phyloP scores from a whole-genome alignment of 177 flowering plant species.

The Vitis hybrid region DNA sequence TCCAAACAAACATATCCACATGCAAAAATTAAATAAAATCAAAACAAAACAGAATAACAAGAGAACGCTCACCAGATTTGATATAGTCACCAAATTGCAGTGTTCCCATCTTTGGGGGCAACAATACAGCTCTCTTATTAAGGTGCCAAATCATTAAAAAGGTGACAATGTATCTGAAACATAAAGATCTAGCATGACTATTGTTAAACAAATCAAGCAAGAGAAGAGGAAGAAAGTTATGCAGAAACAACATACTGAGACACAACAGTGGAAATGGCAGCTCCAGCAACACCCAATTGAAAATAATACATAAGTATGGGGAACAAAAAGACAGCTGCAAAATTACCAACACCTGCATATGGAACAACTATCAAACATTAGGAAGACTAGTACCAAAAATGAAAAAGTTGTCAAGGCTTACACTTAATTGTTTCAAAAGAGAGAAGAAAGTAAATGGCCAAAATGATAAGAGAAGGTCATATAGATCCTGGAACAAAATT shows the following conservation, averaged over 20 bases:
- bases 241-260: constrained; percentile 72
- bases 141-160: constrained; percentile 70
- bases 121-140: constrained; percentile 61
- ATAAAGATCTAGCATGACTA: constrained; percentile 7
- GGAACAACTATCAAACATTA: constrained; percentile 10
- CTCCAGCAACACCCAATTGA: constrained; percentile 78
- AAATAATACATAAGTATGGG: constrained; percentile 66
- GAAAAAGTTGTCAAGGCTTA: neutral
- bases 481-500: too few species aligned
- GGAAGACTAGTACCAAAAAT: neutral
- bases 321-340: constrained; percentile 64
- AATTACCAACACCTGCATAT: constrained; percentile 77
- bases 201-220: neutral
- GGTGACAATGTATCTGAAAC: constrained; percentile 67
- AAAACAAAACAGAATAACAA: neutral
- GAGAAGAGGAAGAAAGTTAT: constrained; percentile 3
- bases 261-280: constrained; percentile 80
- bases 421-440: neutral
- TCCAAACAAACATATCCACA: too few species aligned
- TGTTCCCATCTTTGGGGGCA: constrained; percentile 78
- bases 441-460: neutral
- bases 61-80: constrained; percentile 70
- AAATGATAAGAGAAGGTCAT: neutral
- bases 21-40: neutral
- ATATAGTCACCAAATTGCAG: constrained; percentile 77